Base-by-base conservation (phyloP, 306 rosid genomes). In the Citrullus amarus region DNA sequence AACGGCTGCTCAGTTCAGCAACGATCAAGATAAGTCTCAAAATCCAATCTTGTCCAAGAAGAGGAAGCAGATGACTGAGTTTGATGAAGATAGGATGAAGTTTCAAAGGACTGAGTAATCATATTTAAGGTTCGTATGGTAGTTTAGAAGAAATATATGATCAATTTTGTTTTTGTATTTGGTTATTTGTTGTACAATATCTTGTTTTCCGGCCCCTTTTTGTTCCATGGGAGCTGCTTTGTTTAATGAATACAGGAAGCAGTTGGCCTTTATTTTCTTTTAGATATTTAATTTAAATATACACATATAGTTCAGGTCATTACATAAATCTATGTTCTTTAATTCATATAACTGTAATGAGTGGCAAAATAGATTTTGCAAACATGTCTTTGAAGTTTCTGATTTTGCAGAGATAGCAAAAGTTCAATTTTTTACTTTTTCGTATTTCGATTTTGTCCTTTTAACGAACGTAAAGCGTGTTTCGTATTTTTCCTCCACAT, bases 1-100 rank as follows among this genome's bases (percentile, higher is more conserved):
- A 74, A 86, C 93, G 11, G 91, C 98, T 58, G 88, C 90, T 25
- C 99, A 90, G 79, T 90, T 91, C 69, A 69, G 82, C 38, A 88
- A 83, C 48, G 90, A 85, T 51, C 84, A 83, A 28, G 89, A 76
- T 70, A 96, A 83, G 75, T 63, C 58, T 78, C 90, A 85, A 77
- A 84, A 87, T 80, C 81, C 88, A 10, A 67, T 70, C 43, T 58
- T 86, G 70, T 87, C 96, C 60, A 91, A 79, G 87, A 91, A 96
- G 88, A 90, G 99, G 90, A 96, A 91, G 80, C 82, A 74, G 48
- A 6, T 51, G 74, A 85, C 84, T 6, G 46, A 81, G 61, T 80
- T 80, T 57, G 97, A 87, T 65, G 98, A 89, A 74, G 88, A 85
- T 18, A 87, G 72, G 11, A 83, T 87, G 88, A 88, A 81, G 82